Evolutionary conservation across 257 asterid genomes (phyloP).

Genomic region (Gentiana dahurica): DNA sequence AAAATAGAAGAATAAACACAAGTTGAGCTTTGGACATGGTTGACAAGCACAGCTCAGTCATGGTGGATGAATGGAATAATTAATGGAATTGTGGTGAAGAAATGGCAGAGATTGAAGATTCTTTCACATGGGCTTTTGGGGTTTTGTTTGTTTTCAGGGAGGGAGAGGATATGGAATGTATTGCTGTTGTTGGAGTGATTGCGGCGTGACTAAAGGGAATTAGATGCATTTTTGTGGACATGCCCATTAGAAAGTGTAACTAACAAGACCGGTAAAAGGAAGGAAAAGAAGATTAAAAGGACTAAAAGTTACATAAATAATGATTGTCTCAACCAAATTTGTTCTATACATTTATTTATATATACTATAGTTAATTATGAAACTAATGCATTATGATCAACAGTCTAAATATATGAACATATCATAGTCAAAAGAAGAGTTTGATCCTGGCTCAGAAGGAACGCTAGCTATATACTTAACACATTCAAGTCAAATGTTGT

Average conservation of each 20-base stretch:
- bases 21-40: conserved; percentile 16
- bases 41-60: conserved; percentile 38
- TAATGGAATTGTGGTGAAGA: conserved; percentile 31
- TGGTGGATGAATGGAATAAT: conserved; percentile 16
- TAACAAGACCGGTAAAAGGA: conserved; percentile 2
- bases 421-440: too few species aligned
- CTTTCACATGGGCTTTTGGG: background rate
- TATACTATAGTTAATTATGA: too few species aligned
- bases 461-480: too few species aligned
- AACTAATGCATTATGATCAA: too few species aligned
- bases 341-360: too few species aligned
- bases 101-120: conserved; percentile 23
- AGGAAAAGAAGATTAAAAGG: conserved; percentile 3
- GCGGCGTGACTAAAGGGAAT: conserved; percentile 72
- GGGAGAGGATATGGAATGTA: conserved; percentile 4
- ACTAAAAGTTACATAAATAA: too few species aligned
- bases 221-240: conserved; percentile 4
- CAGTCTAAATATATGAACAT: too few species aligned
- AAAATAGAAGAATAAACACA: conserved; percentile 26
- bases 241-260: background rate
- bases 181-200: conserved; percentile 21
- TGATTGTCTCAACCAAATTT: too few species aligned
- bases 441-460: too few species aligned
- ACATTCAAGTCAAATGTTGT: too few species aligned
- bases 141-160: conserved; percentile 2